These are phyloP conservation scores for Decorospora gaudefroyi DNA, from an alignment of 2,329 filamentous ascomycete genomes.

Conservation along the genomic window DNA sequence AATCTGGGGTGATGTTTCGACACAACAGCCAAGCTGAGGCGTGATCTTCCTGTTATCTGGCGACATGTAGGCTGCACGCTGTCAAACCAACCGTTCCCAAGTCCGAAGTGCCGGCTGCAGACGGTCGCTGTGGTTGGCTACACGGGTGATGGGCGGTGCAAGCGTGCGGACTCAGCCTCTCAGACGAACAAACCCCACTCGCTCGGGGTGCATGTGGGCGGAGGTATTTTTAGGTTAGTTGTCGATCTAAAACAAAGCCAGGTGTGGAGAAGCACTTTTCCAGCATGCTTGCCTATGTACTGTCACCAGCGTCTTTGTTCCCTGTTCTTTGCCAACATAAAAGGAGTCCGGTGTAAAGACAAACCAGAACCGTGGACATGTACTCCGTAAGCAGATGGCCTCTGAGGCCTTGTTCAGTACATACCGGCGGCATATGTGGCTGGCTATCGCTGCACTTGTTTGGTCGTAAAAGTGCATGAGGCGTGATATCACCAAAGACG, in stretches of 20 bases:
- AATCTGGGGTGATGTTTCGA: constrained; percentile 12
- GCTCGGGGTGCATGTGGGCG: constrained; percentile 12
- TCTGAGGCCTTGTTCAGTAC: not conserved
- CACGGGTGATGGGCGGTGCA: constrained; percentile 16
- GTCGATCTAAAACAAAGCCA: constrained; percentile 16
- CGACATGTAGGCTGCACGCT: constrained; percentile 24
- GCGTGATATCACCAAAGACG: constrained; percentile 3
- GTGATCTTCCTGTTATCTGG: constrained; percentile 20
- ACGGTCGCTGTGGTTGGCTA: constrained; percentile 25
- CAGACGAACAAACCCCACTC: constrained; percentile 22
- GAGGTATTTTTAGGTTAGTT: constrained; percentile 23
- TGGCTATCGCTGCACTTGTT: constrained; percentile 6
- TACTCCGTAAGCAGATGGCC: constrained; percentile 3
- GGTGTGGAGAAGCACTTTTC: constrained; percentile 1
- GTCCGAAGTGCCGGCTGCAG: constrained; percentile 26
- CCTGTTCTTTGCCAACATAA: not conserved
- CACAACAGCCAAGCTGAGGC: constrained; percentile 14
- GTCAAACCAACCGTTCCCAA: constrained; percentile 25
- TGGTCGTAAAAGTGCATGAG: constrained; percentile 2
- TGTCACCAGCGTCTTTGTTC: not conserved
- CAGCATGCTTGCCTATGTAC: too few species aligned
- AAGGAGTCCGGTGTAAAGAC: too few species aligned
- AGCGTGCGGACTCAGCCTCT: constrained; percentile 29
- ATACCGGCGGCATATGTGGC: too few species aligned
- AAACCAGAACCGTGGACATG: not conserved